A percentile compares a stretch with the other conserved stretches of the same genome.
These are phyloP conservation scores for Globisporangium perplexum DNA, from an alignment of 352 stramenopile species.

Conservation along the genomic window DNA sequence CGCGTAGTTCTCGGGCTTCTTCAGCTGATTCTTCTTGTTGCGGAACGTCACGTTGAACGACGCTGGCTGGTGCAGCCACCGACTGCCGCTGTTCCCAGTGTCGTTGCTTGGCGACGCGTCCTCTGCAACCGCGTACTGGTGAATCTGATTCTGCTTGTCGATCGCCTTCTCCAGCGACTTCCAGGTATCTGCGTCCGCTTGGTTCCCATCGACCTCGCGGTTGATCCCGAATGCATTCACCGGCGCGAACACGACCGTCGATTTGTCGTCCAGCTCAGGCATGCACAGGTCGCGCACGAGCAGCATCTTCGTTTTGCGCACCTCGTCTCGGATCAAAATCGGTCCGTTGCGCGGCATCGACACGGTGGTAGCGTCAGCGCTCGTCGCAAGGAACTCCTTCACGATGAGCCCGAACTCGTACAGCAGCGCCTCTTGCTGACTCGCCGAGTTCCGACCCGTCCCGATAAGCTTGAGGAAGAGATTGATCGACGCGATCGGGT, in stretches of 20 bases:
- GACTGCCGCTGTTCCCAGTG: conserved; percentile 9
- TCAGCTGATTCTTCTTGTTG: conserved; percentile 36
- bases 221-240: conserved; percentile 69
- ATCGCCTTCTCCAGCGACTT: conserved; percentile 46
- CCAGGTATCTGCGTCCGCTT: conserved; percentile 47
- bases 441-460: conserved; percentile 73
- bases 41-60: conserved; percentile 49
- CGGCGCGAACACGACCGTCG: conserved; percentile 74
- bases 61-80: conserved; percentile 47
- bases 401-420: conserved; percentile 83
- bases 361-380: conserved; percentile 18
- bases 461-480: conserved; percentile 84
- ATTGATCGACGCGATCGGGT: conserved; percentile 79
- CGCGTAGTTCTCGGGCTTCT: conserved; percentile 56
- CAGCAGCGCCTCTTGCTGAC: conserved; percentile 76
- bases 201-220: conserved; percentile 63
- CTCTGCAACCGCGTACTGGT: conserved; percentile 36
- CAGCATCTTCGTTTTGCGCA: conserved; percentile 33
- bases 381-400: conserved; percentile 62
- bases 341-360: conserved; percentile 24
- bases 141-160: conserved; percentile 58
- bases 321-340: conserved; percentile 18
- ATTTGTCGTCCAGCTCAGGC: conserved; percentile 78
- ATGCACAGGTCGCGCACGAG: conserved; percentile 71
- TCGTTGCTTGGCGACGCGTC: conserved; percentile 2